Base-by-base conservation (phyloP, 116 monocot genomes). In the Papilionanthe hybrid region DNA sequence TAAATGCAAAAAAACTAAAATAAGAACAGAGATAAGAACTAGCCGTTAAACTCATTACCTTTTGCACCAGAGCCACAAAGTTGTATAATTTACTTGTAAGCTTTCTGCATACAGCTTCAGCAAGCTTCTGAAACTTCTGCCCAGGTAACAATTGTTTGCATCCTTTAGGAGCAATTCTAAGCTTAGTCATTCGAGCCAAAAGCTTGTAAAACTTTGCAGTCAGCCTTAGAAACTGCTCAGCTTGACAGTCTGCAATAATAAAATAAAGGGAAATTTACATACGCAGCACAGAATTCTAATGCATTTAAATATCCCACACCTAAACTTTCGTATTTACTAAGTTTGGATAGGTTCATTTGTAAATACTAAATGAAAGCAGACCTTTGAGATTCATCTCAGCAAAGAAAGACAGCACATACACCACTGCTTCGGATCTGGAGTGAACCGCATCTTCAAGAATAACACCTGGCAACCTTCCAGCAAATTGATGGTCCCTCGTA, bases 361-460 rank as follows among this genome's bases (percentile, higher is more conserved):
- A 45, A 48, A 47, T 2, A 68, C 48, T 55, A 63, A 72, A 71
- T 42, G 66, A 63, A 72, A 71, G 9, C 49, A 65, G 85, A 91
- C 98, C 98, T 42, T 86, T 90, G 55, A 98, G 98, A 43, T 87
- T 91, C 95, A 94, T 98, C 83, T 87, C 85, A 55, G 87, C 83
- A 81, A 94, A 93, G 57, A 55, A 85, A 56, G 98, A 93, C 58
- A 94, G 48, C 56, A 93, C 11, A 79, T 86, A 66, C 58, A 93
- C 95, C 45, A 98, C 45, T 28, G 82, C 87, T 88, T 88, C 86
- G 63, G 91, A 87, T 76, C 98, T 93, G 13, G 85, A 86, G 77
- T 89, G 91, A 4, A 93, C 53, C 75, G 89, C 83, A 78, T 98
- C 90, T 84, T 94, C 90, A 48, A 93, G 50, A 45, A 82, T 22